Base-by-base conservation (phyloP, 495 filamentous ascomycete genomes). In the Cairneyella variabilis region DNA sequence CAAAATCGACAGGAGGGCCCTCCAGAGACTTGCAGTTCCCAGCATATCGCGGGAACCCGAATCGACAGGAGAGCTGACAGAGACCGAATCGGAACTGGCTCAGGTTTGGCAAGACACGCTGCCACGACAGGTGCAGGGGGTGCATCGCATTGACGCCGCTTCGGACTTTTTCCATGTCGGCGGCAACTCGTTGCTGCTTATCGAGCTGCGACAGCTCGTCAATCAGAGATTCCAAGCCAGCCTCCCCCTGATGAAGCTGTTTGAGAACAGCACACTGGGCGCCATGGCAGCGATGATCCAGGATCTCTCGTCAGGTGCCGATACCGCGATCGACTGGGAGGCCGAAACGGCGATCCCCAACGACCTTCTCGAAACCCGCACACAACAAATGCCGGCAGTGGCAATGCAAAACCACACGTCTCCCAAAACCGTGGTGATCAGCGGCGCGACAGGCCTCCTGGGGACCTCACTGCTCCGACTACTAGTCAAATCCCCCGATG, bases 111-210 rank as follows among this genome's bases (percentile, higher is more conserved):
- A 5, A n/a, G 36, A 38, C 8, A 38, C 12, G 7, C 12, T 38
- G 36, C 36, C 36, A 10, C 8, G 12, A n/a, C 12, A 8, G 8
- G 36, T n/a, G 8, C 44, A 6, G 8, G 8, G n/a, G 2, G 9
- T 38, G 7, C n/a, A 36, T 38, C 12, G 10, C 16, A 47, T 60
- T 25, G 22, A 36, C 10, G 0, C 1, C 3, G 17, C 22, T 6
- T 42, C 69, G 0, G 66, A 69, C 36, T 75, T 73, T 56, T 73
- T 75, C 64, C 46, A 61, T 36, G 53, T 68, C 10, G 71, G 71
- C 9, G 71, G 71, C 2, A 69, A 54, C 14, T 75, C 71, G 0
- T 39, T 72, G 11, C 39, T 64, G 7, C 51, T 72, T 2, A 41
- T 75, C 36, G 34, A 50, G 0, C 57, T 75, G 0, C 71, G 48